Conservation (phyloP, 208 protist genomes). For the Crithidia fasciculata region DNA sequence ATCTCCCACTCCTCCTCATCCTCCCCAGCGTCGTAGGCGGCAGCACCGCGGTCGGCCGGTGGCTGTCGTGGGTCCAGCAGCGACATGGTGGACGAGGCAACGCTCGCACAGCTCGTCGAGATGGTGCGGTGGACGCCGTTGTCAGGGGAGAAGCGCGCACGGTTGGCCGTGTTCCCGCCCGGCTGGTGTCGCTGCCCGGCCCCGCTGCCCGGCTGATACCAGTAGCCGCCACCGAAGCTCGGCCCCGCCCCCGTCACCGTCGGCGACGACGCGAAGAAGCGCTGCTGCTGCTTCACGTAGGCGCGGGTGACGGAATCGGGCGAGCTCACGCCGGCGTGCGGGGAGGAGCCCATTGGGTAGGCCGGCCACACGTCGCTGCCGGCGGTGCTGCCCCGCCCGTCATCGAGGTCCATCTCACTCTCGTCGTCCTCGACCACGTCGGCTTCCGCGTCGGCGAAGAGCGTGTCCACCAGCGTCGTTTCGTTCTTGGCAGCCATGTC, state of each 20-base stretch:
- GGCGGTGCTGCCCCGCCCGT: constrained; percentile 1
- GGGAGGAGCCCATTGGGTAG: constrained; percentile 15
- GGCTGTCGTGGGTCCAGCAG: constrained; percentile 19
- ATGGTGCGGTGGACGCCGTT: neutral
- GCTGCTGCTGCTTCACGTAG: constrained; percentile 3
- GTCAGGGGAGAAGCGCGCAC: neutral
- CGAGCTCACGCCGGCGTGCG: neutral
- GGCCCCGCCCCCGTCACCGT: constrained; percentile 11
- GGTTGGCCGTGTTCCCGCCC: neutral
- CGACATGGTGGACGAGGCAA: constrained; percentile 37
- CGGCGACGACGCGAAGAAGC: constrained; percentile 11
- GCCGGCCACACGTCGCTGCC: constrained; percentile 14
- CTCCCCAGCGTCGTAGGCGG: constrained; percentile 21
- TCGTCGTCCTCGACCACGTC: constrained; percentile 44
- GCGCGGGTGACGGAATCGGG: neutral
- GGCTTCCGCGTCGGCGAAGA: constrained; percentile 44
- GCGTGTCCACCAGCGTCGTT: constrained; percentile 42
- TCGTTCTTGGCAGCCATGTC: constrained; percentile 53
- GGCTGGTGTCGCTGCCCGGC: neutral
- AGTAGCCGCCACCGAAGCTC: constrained; percentile 38
- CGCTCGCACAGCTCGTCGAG: constrained; percentile 26
- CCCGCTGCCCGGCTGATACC: constrained; percentile 21
- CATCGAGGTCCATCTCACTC: constrained; percentile 33
- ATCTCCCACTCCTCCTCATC: constrained; percentile 65
- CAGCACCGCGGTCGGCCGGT: neutral